Evolutionary conservation across 2,329 filamentous ascomycete genomes (phyloP).

Genomic region (Diaporthe caulivora): DNA sequence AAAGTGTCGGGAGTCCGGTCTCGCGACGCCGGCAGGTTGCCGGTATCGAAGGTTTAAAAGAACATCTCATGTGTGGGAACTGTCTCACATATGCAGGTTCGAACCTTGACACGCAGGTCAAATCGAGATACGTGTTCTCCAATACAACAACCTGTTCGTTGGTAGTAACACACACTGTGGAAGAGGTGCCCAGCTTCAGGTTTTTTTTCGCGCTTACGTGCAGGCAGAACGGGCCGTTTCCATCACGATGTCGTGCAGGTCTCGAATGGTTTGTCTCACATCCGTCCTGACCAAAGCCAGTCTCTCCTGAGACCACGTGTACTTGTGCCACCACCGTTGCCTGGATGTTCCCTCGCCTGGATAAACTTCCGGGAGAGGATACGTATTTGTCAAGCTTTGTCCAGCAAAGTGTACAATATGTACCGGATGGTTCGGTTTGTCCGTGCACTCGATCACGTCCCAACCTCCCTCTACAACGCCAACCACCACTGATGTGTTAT

Average conservation of each 20-base stretch:
- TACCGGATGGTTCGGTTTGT: constrained; percentile 11
- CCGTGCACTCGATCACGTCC: constrained; percentile 10
- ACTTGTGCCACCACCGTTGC: not conserved
- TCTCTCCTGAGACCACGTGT: constrained; percentile 6
- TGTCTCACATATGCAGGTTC: constrained; percentile 27
- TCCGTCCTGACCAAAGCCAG: not conserved
- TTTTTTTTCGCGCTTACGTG: constrained; percentile 14
- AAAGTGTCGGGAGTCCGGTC: not conserved
- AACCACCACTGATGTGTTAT: not conserved
- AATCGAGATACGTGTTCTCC: not conserved
- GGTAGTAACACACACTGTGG: not conserved
- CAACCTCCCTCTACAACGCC: not conserved
- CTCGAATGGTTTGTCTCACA: not conserved
- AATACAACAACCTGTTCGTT: not conserved
- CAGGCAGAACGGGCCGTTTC: not conserved
- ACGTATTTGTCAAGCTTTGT: constrained; percentile 10
- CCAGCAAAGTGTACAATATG: constrained; percentile 2
- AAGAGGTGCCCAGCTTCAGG: not conserved
- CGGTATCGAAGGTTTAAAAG: constrained; percentile 27
- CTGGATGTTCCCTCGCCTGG: not conserved
- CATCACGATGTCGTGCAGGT: constrained; percentile 16
- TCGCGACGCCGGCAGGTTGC: constrained; percentile 6
- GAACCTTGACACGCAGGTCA: not conserved
- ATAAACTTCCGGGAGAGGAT: not conserved
- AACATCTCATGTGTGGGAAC: not conserved